Evolutionary conservation across 495 filamentous ascomycete species (phyloP).

Genomic region (Aspergillus steynii): DNA sequence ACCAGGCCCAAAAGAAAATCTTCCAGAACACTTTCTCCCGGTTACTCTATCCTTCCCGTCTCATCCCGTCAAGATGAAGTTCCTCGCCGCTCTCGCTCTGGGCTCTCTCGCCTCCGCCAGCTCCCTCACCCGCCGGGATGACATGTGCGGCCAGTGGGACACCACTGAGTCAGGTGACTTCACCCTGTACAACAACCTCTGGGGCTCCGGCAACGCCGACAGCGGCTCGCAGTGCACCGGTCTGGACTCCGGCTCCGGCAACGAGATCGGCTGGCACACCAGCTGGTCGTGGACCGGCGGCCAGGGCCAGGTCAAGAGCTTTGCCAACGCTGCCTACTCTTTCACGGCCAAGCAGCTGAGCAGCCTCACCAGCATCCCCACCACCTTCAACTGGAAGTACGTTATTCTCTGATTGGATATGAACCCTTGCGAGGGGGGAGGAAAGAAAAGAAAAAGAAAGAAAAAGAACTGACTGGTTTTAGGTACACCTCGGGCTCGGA

Average conservation of each 20-base stretch:
- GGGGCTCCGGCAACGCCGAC: constrained; percentile 44
- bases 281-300: constrained; percentile 58
- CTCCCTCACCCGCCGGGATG: constrained; percentile 39
- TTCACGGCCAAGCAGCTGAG: constrained; percentile 49
- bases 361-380: constrained; percentile 50
- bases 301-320: constrained; percentile 58
- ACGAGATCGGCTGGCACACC: constrained; percentile 56
- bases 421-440: not conserved
- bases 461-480: not conserved
- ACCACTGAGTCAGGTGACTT: constrained; percentile 44
- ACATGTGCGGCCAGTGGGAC: constrained; percentile 54
- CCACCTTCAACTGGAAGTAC: constrained; percentile 56
- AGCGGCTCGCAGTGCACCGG: constrained; percentile 59
- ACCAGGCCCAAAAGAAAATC: not conserved
- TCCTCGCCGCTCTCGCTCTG: constrained; percentile 31
- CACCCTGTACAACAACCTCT: constrained; percentile 57
- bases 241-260: constrained; percentile 46
- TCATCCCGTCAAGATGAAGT: constrained; percentile 35
- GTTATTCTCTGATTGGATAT: constrained; percentile 4
- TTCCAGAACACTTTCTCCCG: not conserved
- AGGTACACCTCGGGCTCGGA: constrained; percentile 53
- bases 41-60: constrained; percentile 3
- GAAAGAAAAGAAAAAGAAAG: not conserved
- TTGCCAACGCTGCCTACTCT: constrained; percentile 51
- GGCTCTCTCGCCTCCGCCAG: constrained; percentile 33